Base-by-base conservation (phyloP, 345 rosid species). In the Kandelia obovata region DNA sequence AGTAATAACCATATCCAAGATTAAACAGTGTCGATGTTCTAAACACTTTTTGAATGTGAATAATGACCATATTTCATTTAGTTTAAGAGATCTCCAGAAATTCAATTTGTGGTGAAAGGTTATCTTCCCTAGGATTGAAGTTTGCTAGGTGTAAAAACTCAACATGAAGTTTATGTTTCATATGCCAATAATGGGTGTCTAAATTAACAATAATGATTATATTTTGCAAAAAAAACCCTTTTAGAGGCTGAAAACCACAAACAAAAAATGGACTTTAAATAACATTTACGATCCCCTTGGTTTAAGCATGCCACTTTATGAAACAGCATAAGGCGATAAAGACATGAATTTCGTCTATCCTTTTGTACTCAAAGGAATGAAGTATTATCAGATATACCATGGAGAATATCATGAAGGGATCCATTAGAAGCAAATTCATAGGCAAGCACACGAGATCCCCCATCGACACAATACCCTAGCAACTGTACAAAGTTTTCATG, bases 381-480 rank as follows among this genome's bases (percentile, higher is more conserved):
- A 60, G n/a, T 63, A 30, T 26, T 15, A 23, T 11, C 32, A 64
- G 47, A 68, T 82, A 77, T 77, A 87, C 96, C 96, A 73, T 89
- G 97, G 61, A 89, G 90, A 79, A 86, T 80, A 60, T 92, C 96
- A 79, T 89, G 96, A 73, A 92, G 96, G 73, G 97, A 92, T 61
- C 97, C 97, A 78, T 88, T 89, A 61, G 97, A 84, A 65, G 96
- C 96, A 80, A 84, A 86, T 80, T 92, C 92, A 74, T 89, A 92
- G 47, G 86, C 93, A 46, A 92, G 96, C 28, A 89, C 86, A 70
- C 97, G 94, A 57, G 89, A 86, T 69, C 81, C 80, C 49, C 94
- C 97, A 64, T 92, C 92, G 66, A 88, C 83, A 72, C 87, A 87
- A 74, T 92, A 89, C 32, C 97, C 97, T 47, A 92, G 78, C 79